These are phyloP conservation scores for Crithidia thermophila DNA, from an alignment of 208 protist species.

Conservation along the genomic window DNA sequence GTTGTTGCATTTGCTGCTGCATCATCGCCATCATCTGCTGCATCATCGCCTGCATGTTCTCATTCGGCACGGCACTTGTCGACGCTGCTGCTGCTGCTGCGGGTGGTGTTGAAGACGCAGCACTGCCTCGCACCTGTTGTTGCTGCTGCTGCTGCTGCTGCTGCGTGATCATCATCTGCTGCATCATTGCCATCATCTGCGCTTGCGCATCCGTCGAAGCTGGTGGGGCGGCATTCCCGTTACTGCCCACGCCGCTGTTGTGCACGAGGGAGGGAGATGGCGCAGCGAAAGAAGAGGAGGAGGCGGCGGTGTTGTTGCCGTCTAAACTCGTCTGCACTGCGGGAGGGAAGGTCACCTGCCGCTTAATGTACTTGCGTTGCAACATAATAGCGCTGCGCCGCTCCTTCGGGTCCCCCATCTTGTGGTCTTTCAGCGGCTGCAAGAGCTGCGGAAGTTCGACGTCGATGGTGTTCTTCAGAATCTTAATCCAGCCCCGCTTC, in stretches of 20 bases:
- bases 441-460: slow-evolving; percentile 71
- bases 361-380: slow-evolving; percentile 20
- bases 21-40: slow-evolving; percentile 45
- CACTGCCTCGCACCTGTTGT: neutral
- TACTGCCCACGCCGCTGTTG: too few relatives aligned
- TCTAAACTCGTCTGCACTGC: neutral
- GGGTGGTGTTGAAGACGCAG: neutral
- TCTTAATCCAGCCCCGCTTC: slow-evolving; percentile 50
- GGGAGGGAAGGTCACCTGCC: neutral
- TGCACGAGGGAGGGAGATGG: too few relatives aligned
- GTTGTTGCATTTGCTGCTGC: slow-evolving; percentile 38
- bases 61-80: slow-evolving; percentile 10
- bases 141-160: slow-evolving; percentile 30
- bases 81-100: neutral
- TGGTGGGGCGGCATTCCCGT: slow-evolving; percentile 1
- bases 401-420: slow-evolving; percentile 54
- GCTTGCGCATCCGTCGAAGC: slow-evolving; percentile 23
- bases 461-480: slow-evolving; percentile 61
- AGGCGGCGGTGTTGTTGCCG: neutral
- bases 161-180: slow-evolving; percentile 39
- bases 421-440: slow-evolving; percentile 63
- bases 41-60: slow-evolving; percentile 28
- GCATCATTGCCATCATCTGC: slow-evolving; percentile 52
- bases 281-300: neutral
- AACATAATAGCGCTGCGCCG: slow-evolving; percentile 25